A percentile compares a stretch with the other conserved stretches of the same genome.
phyloP scores from a whole-genome alignment of 2,329 filamentous ascomycete species.

The Neobulgaria alba region DNA sequence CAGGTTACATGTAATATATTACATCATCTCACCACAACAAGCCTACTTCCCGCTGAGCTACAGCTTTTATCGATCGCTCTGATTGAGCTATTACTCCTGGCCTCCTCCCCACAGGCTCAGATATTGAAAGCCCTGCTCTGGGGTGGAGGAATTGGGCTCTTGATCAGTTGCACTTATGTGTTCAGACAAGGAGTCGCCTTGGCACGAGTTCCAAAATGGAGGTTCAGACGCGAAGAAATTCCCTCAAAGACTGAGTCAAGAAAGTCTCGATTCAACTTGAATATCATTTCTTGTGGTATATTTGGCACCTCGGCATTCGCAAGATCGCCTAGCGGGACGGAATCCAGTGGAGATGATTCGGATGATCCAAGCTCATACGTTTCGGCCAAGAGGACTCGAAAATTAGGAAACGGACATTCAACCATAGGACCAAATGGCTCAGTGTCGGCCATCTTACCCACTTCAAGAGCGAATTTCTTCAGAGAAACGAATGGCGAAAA shows the following conservation, averaged over 20 bases:
- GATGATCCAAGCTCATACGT: neutral
- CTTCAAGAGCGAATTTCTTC: conserved; percentile 7
- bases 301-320: conserved; percentile 14
- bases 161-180: conserved; percentile 64
- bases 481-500: conserved; percentile 25
- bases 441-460: conserved; percentile 18
- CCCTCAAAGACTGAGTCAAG: neutral
- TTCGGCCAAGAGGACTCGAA: neutral
- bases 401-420: neutral
- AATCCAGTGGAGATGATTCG: conserved; percentile 20
- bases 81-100: conserved; percentile 71
- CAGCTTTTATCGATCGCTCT: conserved; percentile 77
- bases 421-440: conserved; percentile 15
- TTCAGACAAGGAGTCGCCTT: conserved; percentile 78
- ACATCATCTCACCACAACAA: conserved; percentile 78
- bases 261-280: conserved; percentile 5
- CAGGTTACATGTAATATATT: conserved; percentile 66
- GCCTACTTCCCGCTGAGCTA: conserved; percentile 76
- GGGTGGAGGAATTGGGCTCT: conserved; percentile 69
- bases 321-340: conserved; percentile 12
- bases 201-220: conserved; percentile 85
- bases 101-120: conserved; percentile 70
- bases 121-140: conserved; percentile 82
- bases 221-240: conserved; percentile 51
- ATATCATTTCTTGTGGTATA: conserved; percentile 11